Conservation (phyloP, 2,329 filamentous ascomycete species). For the Aspergillus fumigatiaffinis region DNA sequence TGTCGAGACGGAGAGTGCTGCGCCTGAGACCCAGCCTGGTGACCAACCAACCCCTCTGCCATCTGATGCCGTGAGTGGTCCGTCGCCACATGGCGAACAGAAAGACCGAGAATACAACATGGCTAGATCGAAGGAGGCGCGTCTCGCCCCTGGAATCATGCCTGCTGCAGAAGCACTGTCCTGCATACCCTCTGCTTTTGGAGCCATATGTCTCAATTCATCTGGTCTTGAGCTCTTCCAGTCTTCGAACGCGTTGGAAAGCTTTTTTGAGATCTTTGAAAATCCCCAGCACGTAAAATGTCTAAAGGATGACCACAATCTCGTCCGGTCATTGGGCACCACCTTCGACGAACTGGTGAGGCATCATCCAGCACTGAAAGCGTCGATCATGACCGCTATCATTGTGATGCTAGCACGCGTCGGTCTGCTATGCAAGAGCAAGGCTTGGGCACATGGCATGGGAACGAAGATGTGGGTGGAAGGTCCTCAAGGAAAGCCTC, state of each 20-base stretch:
- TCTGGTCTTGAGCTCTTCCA: conserved; percentile 83
- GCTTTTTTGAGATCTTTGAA: conserved; percentile 95
- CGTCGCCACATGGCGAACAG: conserved; percentile 16
- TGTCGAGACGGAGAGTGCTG: conserved; percentile 16
- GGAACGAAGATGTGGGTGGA: conserved; percentile 74
- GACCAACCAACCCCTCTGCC: conserved; percentile 37
- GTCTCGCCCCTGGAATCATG: conserved; percentile 67
- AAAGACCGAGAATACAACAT: conserved; percentile 28
- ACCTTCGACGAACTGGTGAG: conserved; percentile 92
- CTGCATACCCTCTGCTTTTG: conserved; percentile 81
- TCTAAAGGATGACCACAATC: conserved; percentile 69
- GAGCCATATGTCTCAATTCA: conserved; percentile 89
- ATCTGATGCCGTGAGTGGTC: conserved; percentile 21
- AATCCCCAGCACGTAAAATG: conserved; percentile 83
- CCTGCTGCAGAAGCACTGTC: conserved; percentile 85
- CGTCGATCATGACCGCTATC: conserved; percentile 76
- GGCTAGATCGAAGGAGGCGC: conserved; percentile 25
- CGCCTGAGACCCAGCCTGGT: conserved; percentile 29
- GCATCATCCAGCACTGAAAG: conserved; percentile 82
- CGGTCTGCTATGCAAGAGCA: conserved; percentile 65
- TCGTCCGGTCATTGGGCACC: conserved; percentile 70
- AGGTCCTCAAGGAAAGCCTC: conserved; percentile 54
- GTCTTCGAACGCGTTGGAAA: conserved; percentile 74
- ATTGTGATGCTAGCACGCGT: conserved; percentile 85
- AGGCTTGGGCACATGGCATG: conserved; percentile 65